These are phyloP conservation scores for Oryza glumipatula DNA, from an alignment of 176 grass and related monocot species.

Conservation along the genomic window DNA sequence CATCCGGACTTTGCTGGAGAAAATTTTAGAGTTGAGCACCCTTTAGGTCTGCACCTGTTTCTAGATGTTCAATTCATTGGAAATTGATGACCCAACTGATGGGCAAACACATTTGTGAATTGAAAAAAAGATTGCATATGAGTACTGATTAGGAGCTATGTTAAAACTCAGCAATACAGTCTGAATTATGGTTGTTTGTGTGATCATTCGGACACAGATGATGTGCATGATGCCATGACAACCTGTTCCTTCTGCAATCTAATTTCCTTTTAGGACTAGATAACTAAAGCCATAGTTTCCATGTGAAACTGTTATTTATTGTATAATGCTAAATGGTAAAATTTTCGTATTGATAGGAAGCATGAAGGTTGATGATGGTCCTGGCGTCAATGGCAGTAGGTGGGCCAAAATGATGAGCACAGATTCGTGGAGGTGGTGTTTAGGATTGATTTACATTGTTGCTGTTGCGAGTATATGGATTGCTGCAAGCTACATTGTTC, in stretches of 20 bases:
- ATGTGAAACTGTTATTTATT: not conserved
- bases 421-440: slow-evolving; percentile 71
- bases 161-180: not conserved
- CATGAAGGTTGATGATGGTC: slow-evolving; percentile 26
- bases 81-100: not conserved
- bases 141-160: too few relatives aligned
- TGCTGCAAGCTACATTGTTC: slow-evolving; percentile 96
- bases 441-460: slow-evolving; percentile 89
- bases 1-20: not conserved
- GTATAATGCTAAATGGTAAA: slow-evolving; percentile 5
- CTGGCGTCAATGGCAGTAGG: slow-evolving; percentile 13
- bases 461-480: slow-evolving; percentile 93
- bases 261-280: not conserved
- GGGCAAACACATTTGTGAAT: not conserved
- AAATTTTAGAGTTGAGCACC: not conserved
- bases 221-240: not conserved
- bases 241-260: not conserved
- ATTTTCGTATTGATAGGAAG: slow-evolving; percentile 13
- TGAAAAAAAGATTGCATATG: not conserved
- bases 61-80: not conserved
- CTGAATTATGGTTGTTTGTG: not conserved
- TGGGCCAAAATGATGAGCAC: slow-evolving; percentile 33
- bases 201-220: not conserved
- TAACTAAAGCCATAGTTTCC: not conserved
- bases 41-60: not conserved